Base-by-base conservation (phyloP, 345 rosid genomes). In the Rhizophora apiculata region DNA sequence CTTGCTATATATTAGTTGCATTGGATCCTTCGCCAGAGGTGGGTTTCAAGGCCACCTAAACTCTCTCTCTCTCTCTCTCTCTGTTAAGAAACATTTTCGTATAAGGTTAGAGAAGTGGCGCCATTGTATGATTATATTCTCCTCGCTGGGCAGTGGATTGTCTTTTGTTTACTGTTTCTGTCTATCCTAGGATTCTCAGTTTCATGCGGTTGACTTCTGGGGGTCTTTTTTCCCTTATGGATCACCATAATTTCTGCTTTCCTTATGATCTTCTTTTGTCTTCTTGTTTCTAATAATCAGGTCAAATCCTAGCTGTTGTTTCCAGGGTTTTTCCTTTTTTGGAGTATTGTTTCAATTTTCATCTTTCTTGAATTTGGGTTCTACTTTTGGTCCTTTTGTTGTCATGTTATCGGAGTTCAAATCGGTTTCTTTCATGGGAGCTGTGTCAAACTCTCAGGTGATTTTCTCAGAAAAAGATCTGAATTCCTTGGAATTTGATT, bases 21-120 rank as follows among this genome's bases (percentile, higher is more conserved):
- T 92, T 68, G 97, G 97, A 89, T 92, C 97, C 97, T 82, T 81
- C 97, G 74, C 89, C 90, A 11, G 69, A 79, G 74, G 82, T 79
- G 78, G 74, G 72, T 67, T 65, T 62, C 26, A 34, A 75, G 66
- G 63, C 64, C 49, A 68, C 60, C 48, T 75, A 52, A 76, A 37
- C 76, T 56, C 49, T 62, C 71, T 64, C 39, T 57, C 65, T 71
- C 62, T 69, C 71, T 68, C 24, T 48, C 60, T 55, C 27, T 27
- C 5, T 3, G 49, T 43, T 43, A 13, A 32, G 67, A 55, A 61
- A 53, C 69, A 68, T 67, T 82, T 62, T 70, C 62, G 24, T 22
- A 65, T 65, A 69, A 72, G 63, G 9, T 13, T 43, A 13, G 18
- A 43, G 49, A 43, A 43, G 49, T 43, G 60, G 26, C 16, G 60